phyloP scores from a whole-genome alignment of 108 stramenopile species.

The Epipyxis sp. region DNA sequence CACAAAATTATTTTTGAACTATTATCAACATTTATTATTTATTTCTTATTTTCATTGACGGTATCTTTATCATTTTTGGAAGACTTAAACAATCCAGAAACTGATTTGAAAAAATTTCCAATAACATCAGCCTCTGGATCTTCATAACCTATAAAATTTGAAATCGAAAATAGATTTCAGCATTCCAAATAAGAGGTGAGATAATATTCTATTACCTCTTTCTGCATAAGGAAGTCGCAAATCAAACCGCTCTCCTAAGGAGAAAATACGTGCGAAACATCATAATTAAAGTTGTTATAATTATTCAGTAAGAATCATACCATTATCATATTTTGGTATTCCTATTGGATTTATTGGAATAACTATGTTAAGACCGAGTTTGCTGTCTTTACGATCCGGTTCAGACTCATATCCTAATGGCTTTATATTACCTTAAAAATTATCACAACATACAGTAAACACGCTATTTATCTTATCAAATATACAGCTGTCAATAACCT shows the following conservation, averaged over 20 bases:
- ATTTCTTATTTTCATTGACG: too few species aligned
- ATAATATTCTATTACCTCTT: too few species aligned
- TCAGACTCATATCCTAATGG: not conserved
- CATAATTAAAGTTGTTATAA: too few species aligned
- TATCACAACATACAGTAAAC: too few species aligned
- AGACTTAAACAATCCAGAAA: not conserved
- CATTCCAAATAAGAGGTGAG: too few species aligned
- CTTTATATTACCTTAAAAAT: not conserved
- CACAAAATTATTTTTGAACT: too few species aligned
- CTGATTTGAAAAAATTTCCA: not conserved
- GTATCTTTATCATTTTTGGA: too few species aligned
- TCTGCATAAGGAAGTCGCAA: not conserved
- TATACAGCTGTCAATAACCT: not conserved
- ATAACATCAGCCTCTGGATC: not conserved
- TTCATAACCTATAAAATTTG: conserved; percentile 1
- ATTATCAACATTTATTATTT: too few species aligned
- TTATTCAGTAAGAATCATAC: too few species aligned
- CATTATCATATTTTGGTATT: not conserved
- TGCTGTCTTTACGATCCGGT: not conserved
- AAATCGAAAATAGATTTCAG: too few species aligned
- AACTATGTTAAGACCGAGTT: not conserved
- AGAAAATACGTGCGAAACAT: too few species aligned
- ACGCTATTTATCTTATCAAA: not conserved
- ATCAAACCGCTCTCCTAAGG: not conserved
- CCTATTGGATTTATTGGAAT: not conserved